These are phyloP conservation scores for Lachnellula cervina DNA, from an alignment of 2,329 filamentous ascomycete genomes.

Conservation along the genomic window DNA sequence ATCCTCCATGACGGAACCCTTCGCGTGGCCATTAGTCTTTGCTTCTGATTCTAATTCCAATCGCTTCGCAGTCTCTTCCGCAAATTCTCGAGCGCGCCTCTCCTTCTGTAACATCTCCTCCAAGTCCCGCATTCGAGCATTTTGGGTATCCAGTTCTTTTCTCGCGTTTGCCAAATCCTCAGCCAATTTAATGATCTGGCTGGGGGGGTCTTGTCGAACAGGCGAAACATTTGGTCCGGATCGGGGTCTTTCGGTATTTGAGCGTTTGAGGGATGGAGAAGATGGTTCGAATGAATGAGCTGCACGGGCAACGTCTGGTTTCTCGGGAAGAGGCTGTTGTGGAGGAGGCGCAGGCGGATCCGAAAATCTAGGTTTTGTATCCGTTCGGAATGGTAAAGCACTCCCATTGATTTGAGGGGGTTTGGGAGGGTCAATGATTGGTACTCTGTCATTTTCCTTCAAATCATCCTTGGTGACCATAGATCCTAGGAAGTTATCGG, in stretches of 20 bases:
- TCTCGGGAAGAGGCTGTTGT: slow-evolving; percentile 88
- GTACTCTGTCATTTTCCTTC: slow-evolving; percentile 52
- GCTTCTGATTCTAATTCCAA: slow-evolving; percentile 54
- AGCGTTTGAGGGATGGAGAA: slow-evolving; percentile 64
- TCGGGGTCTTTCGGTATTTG: slow-evolving; percentile 70
- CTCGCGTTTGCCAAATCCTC: slow-evolving; percentile 80
- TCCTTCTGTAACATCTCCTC: slow-evolving; percentile 76
- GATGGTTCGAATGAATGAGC: slow-evolving; percentile 40
- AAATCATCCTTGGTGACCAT: slow-evolving; percentile 68
- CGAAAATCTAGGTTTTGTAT: slow-evolving; percentile 79
- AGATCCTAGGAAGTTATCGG: slow-evolving; percentile 73
- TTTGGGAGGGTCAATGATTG: slow-evolving; percentile 45
- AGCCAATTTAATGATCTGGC: slow-evolving; percentile 77
- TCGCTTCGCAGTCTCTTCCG: slow-evolving; percentile 74
- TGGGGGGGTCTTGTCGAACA: slow-evolving; percentile 48
- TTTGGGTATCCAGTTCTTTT: slow-evolving; percentile 82
- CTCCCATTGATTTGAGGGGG: slow-evolving; percentile 41
- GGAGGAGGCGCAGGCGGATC: slow-evolving; percentile 91
- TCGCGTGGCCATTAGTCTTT: slow-evolving; percentile 37
- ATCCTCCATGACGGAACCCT: slow-evolving; percentile 39
- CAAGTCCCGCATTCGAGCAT: slow-evolving; percentile 71
- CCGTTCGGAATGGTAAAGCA: slow-evolving; percentile 52
- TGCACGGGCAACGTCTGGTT: slow-evolving; percentile 64
- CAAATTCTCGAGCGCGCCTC: slow-evolving; percentile 72
- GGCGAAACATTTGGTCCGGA: slow-evolving; percentile 44